Conservation (phyloP, 2,329 filamentous ascomycete species). For the Fusarium circinatum region DNA sequence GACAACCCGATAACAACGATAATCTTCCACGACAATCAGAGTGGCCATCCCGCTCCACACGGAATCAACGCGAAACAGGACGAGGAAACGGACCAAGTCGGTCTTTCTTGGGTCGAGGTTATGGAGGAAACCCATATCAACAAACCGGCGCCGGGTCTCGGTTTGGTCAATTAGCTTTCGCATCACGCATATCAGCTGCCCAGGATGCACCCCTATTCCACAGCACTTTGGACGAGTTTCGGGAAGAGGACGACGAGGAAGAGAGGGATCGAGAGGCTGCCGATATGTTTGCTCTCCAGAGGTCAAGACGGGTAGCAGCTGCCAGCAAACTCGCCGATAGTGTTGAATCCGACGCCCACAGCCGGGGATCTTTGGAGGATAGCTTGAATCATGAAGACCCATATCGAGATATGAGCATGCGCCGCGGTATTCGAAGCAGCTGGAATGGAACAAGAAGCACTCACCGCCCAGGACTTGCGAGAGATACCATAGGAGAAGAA, state of each 20-base stretch:
- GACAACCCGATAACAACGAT: conserved; percentile 63
- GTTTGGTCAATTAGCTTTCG: conserved; percentile 78
- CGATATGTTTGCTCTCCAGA: conserved; percentile 92
- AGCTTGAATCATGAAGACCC: conserved; percentile 46
- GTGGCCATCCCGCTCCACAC: conserved; percentile 50
- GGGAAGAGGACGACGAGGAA: conserved; percentile 92
- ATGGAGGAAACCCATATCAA: conserved; percentile 81
- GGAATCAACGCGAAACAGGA: conserved; percentile 47
- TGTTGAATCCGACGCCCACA: conserved; percentile 75
- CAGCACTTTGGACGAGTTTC: conserved; percentile 88
- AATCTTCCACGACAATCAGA: conserved; percentile 45
- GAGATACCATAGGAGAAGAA: conserved; percentile 54
- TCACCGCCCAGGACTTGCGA: conserved; percentile 42
- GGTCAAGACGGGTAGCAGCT: conserved; percentile 88
- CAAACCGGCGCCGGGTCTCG: conserved; percentile 77
- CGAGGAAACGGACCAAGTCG: conserved; percentile 49
- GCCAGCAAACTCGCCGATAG: conserved; percentile 86
- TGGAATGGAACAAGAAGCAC: conserved; percentile 67
- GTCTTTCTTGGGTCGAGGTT: conserved; percentile 57
- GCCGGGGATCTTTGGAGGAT: conserved; percentile 51
- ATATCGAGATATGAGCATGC: conserved; percentile 59
- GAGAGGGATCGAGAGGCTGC: conserved; percentile 91
- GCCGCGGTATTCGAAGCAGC: conserved; percentile 70
- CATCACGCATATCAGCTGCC: conserved; percentile 75
- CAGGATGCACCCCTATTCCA: conserved; percentile 94